phyloP scores from a whole-genome alignment of 306 rosid species.

The Prinsepia uniflora region DNA sequence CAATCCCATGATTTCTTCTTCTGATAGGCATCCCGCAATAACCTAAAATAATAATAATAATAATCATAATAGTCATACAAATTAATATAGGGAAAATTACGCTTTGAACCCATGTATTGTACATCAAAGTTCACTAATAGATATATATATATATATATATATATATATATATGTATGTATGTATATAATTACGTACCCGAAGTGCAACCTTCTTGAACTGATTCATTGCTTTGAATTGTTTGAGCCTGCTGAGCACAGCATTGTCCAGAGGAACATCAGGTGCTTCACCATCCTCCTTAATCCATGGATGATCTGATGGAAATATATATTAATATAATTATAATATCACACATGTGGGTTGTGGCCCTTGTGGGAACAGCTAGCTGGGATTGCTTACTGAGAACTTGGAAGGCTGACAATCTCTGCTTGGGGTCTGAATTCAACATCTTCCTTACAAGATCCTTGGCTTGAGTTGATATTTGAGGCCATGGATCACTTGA shows the following conservation, averaged over 20 bases:
- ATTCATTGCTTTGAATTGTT: conserved; percentile 97
- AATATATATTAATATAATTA: background rate
- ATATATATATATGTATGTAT: too few relatives aligned
- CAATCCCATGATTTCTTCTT: conserved; percentile 97
- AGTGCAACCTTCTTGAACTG: conserved; percentile 95
- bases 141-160: too few relatives aligned
- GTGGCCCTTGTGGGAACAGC: too few relatives aligned
- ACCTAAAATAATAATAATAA: conserved; percentile 36
- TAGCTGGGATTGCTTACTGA: conserved; percentile 44
- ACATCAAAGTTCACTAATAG: too few relatives aligned
- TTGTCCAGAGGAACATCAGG: conserved; percentile 95
- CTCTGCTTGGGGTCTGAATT: conserved; percentile 77
- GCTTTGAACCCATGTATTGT: too few relatives aligned
- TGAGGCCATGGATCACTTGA: conserved; percentile 93
- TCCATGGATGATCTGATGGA: conserved; percentile 78
- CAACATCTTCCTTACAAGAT: conserved; percentile 94
- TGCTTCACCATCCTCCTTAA: conserved; percentile 98
- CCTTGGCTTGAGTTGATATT: conserved; percentile 78
- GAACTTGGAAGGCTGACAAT: conserved; percentile 78
- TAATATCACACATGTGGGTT: too few relatives aligned
- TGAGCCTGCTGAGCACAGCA: conserved; percentile 88
- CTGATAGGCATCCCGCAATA: conserved; percentile 93
- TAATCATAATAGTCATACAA: too few relatives aligned
- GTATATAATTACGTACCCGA: conserved; percentile 36
- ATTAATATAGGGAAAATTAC: too few relatives aligned